These are phyloP conservation scores for Dothideomycetes sp. DNA, from an alignment of 2,329 filamentous ascomycete genomes.

Conservation along the genomic window DNA sequence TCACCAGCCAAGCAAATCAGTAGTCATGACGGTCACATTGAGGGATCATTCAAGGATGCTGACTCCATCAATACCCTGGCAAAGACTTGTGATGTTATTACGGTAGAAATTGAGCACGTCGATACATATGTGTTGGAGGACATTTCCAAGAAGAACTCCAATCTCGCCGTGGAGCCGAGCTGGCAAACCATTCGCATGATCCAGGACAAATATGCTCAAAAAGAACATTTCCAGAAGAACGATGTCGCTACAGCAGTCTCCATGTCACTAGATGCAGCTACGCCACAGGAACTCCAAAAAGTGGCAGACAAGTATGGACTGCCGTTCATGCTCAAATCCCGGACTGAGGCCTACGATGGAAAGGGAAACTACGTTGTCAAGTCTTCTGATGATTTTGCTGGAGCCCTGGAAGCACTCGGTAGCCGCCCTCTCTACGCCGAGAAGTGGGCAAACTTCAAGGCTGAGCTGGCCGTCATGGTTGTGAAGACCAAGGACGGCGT, in stretches of 20 bases:
- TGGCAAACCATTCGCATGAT: conserved; percentile 81
- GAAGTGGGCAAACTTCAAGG: conserved; percentile 74
- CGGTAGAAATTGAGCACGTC: conserved; percentile 92
- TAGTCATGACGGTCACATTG: conserved; percentile 60
- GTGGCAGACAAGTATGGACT: conserved; percentile 59
- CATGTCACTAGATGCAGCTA: conserved; percentile 50
- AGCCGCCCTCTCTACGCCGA: conserved; percentile 72
- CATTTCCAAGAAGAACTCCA: conserved; percentile 43
- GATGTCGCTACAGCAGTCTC: conserved; percentile 65
- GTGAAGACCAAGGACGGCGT: conserved; percentile 70
- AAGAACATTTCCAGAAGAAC: conserved; percentile 60
- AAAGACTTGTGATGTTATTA: conserved; percentile 64
- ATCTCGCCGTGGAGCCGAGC: conserved; percentile 60
- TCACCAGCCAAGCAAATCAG: conserved; percentile 81
- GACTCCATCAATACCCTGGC: conserved; percentile 73
- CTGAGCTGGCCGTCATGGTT: conserved; percentile 90
- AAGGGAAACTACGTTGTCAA: conserved; percentile 60
- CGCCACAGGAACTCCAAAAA: conserved; percentile 49
- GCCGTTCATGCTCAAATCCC: conserved; percentile 86
- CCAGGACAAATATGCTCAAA: conserved; percentile 89
- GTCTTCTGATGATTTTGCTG: conserved; percentile 46
- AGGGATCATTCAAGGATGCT: conserved; percentile 79
- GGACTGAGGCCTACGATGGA: conserved; percentile 89
- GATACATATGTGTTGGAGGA: conserved; percentile 84
- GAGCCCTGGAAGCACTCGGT: conserved; percentile 59